These are phyloP conservation scores for Fusarium brachygibbosum DNA, from an alignment of 2,329 filamentous ascomycete species.

Conservation along the genomic window DNA sequence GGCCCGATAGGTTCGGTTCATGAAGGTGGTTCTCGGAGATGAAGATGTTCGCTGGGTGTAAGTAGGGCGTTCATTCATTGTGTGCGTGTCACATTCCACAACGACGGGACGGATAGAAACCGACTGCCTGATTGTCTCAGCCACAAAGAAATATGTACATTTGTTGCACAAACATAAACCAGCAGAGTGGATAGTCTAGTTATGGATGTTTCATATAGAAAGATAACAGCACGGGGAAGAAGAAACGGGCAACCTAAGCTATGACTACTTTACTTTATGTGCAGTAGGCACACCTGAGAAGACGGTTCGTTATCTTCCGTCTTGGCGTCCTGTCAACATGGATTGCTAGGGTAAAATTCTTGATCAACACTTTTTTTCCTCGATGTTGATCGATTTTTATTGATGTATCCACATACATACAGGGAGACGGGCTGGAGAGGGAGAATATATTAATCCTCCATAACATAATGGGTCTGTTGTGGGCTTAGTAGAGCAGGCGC, in stretches of 20 bases:
- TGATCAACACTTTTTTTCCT: conserved; percentile 13
- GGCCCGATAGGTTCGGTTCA: conserved; percentile 10
- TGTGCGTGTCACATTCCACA: conserved; percentile 8
- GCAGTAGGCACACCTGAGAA: neutral
- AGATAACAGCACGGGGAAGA: neutral
- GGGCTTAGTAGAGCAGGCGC: neutral
- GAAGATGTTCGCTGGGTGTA: neutral
- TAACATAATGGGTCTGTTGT: conserved; percentile 3
- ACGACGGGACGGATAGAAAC: neutral
- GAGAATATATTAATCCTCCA: conserved; percentile 10
- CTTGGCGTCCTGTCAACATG: conserved; percentile 8
- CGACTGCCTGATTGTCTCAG: conserved; percentile 9
- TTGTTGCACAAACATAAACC: conserved; percentile 1
- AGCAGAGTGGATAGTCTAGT: neutral
- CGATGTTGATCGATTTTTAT: neutral
- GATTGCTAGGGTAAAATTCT: neutral
- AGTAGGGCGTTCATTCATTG: neutral
- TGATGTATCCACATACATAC: conserved; percentile 12
- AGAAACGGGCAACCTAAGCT: neutral
- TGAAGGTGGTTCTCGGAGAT: conserved; percentile 17
- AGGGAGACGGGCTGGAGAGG: conserved; percentile 16
- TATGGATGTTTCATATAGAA: neutral
- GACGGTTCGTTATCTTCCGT: conserved; percentile 1
- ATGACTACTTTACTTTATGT: neutral
- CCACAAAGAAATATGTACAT: conserved; percentile 1